A percentile compares a stretch with the other conserved stretches of the same genome.
Evolutionary conservation across 495 filamentous ascomycete genomes (phyloP).

Genomic region (Penicillium riverlandense): DNA sequence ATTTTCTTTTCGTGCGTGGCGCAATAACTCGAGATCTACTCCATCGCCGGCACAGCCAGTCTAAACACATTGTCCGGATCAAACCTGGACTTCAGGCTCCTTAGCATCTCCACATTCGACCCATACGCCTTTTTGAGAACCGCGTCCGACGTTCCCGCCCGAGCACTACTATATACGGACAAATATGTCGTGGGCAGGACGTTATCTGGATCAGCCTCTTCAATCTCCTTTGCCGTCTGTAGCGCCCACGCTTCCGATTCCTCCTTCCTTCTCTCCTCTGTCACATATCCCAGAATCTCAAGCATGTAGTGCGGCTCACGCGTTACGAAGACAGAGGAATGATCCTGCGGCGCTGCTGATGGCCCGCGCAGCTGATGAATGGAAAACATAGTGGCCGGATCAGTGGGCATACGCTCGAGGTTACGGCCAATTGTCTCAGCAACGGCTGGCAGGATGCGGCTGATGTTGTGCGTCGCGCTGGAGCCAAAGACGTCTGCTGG

Average conservation of each 20-base stretch:
- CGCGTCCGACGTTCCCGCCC: background rate
- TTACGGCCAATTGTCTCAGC: conserved; percentile 13
- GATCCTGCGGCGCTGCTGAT: conserved; percentile 1
- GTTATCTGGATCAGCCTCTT: conserved; percentile 6
- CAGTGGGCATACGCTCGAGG: conserved; percentile 16
- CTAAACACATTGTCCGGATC: conserved; percentile 28
- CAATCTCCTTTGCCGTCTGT: conserved; percentile 7
- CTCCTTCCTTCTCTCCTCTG: background rate
- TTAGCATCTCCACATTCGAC: conserved; percentile 4
- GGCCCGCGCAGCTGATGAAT: conserved; percentile 25
- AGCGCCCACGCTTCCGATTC: conserved; percentile 19
- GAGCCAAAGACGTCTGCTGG: conserved; percentile 14
- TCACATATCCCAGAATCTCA: conserved; percentile 20
- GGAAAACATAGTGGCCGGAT: conserved; percentile 14
- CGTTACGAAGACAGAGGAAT: conserved; percentile 20
- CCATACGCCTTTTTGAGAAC: conserved; percentile 17
- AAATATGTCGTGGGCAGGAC: conserved; percentile 25
- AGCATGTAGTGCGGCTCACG: conserved; percentile 32
- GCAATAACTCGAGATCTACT: background rate
- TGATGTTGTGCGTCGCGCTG: conserved; percentile 14
- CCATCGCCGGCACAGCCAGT: conserved; percentile 16
- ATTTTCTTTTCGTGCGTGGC: too few species aligned
- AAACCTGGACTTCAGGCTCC: conserved; percentile 18
- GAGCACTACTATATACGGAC: conserved; percentile 11
- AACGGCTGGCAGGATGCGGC: conserved; percentile 11